Evolutionary conservation across 768 basidiomycete species (phyloP).

Genomic region (Leucocoprinus birnbaumii): DNA sequence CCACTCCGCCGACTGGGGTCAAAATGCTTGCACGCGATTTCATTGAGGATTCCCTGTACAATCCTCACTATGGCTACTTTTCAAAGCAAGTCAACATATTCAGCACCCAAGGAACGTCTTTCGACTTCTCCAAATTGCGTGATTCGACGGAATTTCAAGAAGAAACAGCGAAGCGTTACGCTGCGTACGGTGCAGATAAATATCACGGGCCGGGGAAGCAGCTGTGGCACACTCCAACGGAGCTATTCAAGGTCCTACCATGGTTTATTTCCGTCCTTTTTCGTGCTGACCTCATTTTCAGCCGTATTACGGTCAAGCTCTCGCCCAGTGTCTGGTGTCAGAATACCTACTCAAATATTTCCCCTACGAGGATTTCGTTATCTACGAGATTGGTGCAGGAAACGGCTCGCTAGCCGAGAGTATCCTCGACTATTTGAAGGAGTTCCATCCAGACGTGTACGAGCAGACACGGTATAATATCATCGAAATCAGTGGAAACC

Average conservation of each 20-base stretch:
- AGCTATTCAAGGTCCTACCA: constrained; percentile 84
- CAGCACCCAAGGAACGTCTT: constrained; percentile 51
- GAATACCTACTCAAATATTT: constrained; percentile 95
- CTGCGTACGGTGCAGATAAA: constrained; percentile 60
- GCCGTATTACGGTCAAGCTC: constrained; percentile 94
- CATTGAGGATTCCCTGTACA: constrained; percentile 95
- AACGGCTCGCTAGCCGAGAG: constrained; percentile 94
- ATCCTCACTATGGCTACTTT: constrained; percentile 97
- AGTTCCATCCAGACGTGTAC: constrained; percentile 86
- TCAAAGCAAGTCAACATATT: constrained; percentile 91
- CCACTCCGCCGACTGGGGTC: constrained; percentile 69
- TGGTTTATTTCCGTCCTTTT: not conserved
- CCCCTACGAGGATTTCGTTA: constrained; percentile 92
- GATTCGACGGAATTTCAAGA: constrained; percentile 78
- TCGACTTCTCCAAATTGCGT: constrained; percentile 68
- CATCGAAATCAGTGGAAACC: constrained; percentile 86
- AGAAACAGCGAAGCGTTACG: constrained; percentile 75
- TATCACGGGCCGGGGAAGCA: constrained; percentile 77
- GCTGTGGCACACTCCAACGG: constrained; percentile 98
- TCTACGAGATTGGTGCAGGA: constrained; percentile 98
- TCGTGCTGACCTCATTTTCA: constrained; percentile 28
- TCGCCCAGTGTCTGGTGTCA: constrained; percentile 84
- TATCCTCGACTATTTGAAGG: constrained; percentile 76
- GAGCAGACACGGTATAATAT: constrained; percentile 91
- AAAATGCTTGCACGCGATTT: constrained; percentile 96